These are phyloP conservation scores for Ophiostoma novo-ulmi DNA, from an alignment of 2,329 filamentous ascomycete species.

Conservation along the genomic window DNA sequence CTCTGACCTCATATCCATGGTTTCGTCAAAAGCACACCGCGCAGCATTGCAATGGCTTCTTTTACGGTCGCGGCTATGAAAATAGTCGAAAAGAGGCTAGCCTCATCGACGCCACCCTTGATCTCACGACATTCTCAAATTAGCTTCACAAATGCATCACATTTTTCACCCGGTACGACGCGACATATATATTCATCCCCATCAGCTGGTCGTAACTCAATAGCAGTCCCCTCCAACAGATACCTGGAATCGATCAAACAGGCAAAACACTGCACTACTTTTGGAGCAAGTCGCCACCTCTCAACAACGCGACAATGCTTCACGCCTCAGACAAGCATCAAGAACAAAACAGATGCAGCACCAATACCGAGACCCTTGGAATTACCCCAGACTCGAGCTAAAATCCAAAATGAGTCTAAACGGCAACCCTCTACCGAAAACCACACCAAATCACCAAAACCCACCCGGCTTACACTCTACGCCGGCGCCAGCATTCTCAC, in stretches of 20 bases:
- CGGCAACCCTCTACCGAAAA: neutral
- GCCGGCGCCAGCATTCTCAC: conserved; percentile 23
- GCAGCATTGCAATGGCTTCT: neutral
- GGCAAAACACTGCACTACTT: neutral
- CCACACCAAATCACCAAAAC: neutral
- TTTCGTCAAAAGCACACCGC: neutral
- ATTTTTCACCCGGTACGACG: neutral
- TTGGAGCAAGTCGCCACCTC: neutral
- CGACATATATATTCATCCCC: too few species aligned
- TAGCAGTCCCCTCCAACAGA: neutral
- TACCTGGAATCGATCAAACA: too few species aligned
- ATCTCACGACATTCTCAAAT: neutral
- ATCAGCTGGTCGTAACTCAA: neutral
- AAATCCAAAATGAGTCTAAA: neutral
- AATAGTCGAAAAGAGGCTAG: conserved; percentile 3
- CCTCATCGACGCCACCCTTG: neutral
- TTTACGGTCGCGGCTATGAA: neutral
- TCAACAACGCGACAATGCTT: neutral
- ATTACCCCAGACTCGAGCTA: neutral
- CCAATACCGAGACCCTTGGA: neutral
- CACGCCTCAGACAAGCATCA: neutral
- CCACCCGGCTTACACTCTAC: conserved; percentile 17
- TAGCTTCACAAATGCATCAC: neutral
- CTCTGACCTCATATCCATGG: neutral
- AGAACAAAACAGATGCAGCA: neutral